These are phyloP conservation scores for Botrytis squamosa DNA, from an alignment of 2,329 filamentous ascomycete species.

Conservation along the genomic window DNA sequence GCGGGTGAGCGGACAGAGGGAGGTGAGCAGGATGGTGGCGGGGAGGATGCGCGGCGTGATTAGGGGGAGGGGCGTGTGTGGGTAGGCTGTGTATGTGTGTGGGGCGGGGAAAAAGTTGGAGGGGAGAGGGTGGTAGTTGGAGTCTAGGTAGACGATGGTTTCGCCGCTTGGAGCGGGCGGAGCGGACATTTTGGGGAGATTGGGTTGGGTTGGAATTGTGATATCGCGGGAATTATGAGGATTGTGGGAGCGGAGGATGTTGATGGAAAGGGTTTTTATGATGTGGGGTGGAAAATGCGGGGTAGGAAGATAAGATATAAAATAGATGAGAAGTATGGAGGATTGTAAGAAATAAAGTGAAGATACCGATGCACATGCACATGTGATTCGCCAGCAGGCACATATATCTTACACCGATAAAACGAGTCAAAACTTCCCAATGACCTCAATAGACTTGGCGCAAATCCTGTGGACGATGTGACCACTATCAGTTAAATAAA, in stretches of 20 bases:
- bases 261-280: background rate
- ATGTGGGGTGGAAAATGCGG: background rate
- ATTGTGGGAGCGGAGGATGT: background rate
- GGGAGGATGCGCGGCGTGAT: background rate
- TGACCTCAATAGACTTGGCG: background rate
- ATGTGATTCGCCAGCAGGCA: background rate
- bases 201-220: background rate
- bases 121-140: slow-evolving; percentile 4
- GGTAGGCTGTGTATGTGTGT: background rate
- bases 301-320: background rate
- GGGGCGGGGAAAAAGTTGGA: background rate
- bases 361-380: background rate
- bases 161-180: background rate
- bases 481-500: background rate
- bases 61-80: background rate
- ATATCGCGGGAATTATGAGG: background rate
- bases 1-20: background rate
- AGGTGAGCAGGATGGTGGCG: slow-evolving; percentile 11
- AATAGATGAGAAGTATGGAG: background rate
- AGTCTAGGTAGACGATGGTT: slow-evolving; percentile 8
- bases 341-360: background rate
- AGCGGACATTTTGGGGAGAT: background rate
- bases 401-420: background rate
- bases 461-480: background rate
- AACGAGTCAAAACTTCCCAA: background rate